Evolutionary conservation across 2,329 filamentous ascomycete species (phyloP).

Genomic region (Tolypocladium tundrense): DNA sequence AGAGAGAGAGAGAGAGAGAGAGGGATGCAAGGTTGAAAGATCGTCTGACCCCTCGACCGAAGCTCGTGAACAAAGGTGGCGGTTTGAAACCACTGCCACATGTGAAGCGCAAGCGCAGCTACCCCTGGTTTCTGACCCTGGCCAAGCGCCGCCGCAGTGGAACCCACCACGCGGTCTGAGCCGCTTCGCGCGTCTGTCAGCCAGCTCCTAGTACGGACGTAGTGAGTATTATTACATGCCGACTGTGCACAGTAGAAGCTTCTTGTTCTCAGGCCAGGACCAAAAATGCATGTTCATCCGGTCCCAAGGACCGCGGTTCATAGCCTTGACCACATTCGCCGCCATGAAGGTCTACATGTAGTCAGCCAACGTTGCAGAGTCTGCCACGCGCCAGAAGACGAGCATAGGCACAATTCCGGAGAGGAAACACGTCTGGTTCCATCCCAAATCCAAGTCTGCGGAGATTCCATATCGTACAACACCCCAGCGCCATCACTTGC

Average conservation of each 20-base stretch:
- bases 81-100: not conserved
- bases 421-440: not conserved
- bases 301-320: not conserved
- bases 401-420: not conserved
- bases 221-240: too few relatives aligned
- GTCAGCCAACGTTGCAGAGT: not conserved
- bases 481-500: not conserved
- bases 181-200: not conserved
- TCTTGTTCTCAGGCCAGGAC: not conserved
- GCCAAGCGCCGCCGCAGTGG: not conserved
- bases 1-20: not conserved
- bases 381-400: not conserved
- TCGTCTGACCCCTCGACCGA: not conserved
- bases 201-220: not conserved
- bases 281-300: not conserved
- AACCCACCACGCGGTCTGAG: not conserved
- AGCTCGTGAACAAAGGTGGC: not conserved
- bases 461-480: not conserved
- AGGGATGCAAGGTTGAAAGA: not conserved
- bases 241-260: too few relatives aligned
- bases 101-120: not conserved
- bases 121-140: constrained; percentile 2
- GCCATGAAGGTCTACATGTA: not conserved
- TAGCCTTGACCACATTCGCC: not conserved
- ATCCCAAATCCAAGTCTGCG: not conserved